Base-by-base conservation (phyloP, 805 yeast species). In the Kuraishia borneana region DNA sequence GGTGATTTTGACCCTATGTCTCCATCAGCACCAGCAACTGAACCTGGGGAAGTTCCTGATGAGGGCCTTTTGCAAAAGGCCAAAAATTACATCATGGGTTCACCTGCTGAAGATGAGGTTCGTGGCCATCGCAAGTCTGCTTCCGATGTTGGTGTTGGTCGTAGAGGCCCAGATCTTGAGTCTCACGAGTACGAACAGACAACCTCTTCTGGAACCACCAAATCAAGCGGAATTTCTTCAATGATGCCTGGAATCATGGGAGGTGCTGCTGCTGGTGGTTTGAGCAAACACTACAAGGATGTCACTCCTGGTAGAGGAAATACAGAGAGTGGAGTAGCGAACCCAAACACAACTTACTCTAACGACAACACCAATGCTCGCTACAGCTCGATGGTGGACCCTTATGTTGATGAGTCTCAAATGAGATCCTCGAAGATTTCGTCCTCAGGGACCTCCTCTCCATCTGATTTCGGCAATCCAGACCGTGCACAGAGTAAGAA, bases 371-470 rank as follows among this genome's bases (percentile, higher is more conserved):
- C 40, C 5, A 50, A 52, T 29, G 40, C 43, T 27, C 40, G 39
- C 21, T 48, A 52, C 32, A 26, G 47, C 7, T 51, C 58, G 3
- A 22, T 51, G 48, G 53, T 51, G 23, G 55, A 53, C 29, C 46
- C 53, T 1, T 51, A 47, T 18, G 27, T 53, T 10, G 25, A 34
- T 8, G 35, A 40, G 14, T 34, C 32, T 4, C 51, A n/a, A n/a
- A n/a, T n/a, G n/a, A n/a, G n/a, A n/a, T n/a, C n/a, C n/a, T n/a
- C n/a, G n/a, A n/a, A n/a, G n/a, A n/a, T n/a, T n/a, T n/a, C n/a
- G n/a, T n/a, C n/a, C n/a, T n/a, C n/a, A n/a, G n/a, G n/a, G n/a
- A n/a, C n/a, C n/a, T n/a, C n/a, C n/a, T n/a, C n/a, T n/a, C n/a
- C n/a, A n/a, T n/a, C n/a, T n/a, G n/a, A n/a, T n/a, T n/a, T n/a